These are phyloP conservation scores for Solanum corneliomulleri DNA, from an alignment of 257 asterid genomes.

Conservation along the genomic window DNA sequence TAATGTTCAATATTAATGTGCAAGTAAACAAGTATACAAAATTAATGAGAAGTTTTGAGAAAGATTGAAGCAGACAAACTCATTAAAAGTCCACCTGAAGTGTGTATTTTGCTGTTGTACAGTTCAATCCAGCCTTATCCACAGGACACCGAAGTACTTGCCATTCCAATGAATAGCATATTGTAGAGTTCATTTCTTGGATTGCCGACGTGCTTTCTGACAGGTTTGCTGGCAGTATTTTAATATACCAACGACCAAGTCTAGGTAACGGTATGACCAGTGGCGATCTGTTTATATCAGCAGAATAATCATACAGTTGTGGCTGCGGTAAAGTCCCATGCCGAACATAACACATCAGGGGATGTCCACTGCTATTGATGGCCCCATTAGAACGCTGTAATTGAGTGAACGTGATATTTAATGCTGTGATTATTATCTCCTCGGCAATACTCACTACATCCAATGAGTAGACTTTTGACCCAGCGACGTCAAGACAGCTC, in stretches of 20 bases:
- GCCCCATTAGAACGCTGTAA: constrained; percentile 27
- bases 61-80: neutral
- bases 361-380: constrained; percentile 2
- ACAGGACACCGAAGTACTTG: constrained; percentile 66
- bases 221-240: constrained; percentile 34
- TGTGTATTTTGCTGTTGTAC: constrained; percentile 55
- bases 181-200: constrained; percentile 12
- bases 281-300: constrained; percentile 46
- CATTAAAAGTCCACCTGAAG: constrained; percentile 57
- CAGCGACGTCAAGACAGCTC: constrained; percentile 41
- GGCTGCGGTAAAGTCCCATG: constrained; percentile 44
- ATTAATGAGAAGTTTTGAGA: neutral
- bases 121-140: constrained; percentile 73
- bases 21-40: neutral
- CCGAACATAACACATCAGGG: constrained; percentile 61
- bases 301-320: constrained; percentile 57
- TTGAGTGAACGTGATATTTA: constrained; percentile 33
- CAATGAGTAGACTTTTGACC: constrained; percentile 32
- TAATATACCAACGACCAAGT: constrained; percentile 79
- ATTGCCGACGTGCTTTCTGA: constrained; percentile 17
- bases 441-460: constrained; percentile 58
- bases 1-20: neutral
- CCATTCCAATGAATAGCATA: constrained; percentile 62
- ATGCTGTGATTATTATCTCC: constrained; percentile 37
- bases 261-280: constrained; percentile 57